Evolutionary conservation across 331 rosid species (phyloP), one percentile per base, ranked within the genome.

Genomic region (Stylosanthes scabra): DNA sequence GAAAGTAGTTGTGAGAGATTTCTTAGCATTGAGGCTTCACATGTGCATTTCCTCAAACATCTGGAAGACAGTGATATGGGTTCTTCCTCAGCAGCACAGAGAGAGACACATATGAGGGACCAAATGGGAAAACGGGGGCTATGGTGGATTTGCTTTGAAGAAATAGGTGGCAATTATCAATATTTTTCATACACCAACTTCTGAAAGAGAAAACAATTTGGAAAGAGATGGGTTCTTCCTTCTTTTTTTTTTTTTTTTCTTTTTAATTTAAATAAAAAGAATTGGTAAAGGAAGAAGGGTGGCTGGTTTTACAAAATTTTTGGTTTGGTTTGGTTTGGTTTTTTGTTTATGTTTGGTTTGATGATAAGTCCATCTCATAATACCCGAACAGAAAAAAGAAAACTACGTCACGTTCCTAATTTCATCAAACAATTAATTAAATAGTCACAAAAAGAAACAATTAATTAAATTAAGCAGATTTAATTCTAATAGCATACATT

Each of bases 321-420:
- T n/a, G n/a, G n/a, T 4, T 59, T 56, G 65, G 55, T 65, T 72
- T 28, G 11, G 68, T 62, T 11, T 54, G 44, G 66, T 51, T 14
- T 51, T 62, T 56, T 49, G 55, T 50, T 62, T 54, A 56, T 42
- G 41, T 20, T 59, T 8, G 71, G 85, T 71, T 80, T 71, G 88
- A 79, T 82, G 81, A 55, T 41, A 49, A 66, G 86, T 81, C 88
- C n/a, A 28, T 66, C 80, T 86, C 85, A 52, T 63, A 51, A 41
- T 31, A 27, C 77, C 54, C 51, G 29, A 58, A 77, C 78, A 45
- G 54, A 50, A 50, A 59, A 50, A 50, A 11, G 2, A 66, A 81
- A 40, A n/a, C n/a, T 54, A 60, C 69, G 73, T 46, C 63, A 74
- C 62, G 47, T 42, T 52, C 50, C 34, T 15, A 52, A 54, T 39